Base-by-base conservation (phyloP, 805 yeast genomes). In the Metschnikowia orientalis region DNA sequence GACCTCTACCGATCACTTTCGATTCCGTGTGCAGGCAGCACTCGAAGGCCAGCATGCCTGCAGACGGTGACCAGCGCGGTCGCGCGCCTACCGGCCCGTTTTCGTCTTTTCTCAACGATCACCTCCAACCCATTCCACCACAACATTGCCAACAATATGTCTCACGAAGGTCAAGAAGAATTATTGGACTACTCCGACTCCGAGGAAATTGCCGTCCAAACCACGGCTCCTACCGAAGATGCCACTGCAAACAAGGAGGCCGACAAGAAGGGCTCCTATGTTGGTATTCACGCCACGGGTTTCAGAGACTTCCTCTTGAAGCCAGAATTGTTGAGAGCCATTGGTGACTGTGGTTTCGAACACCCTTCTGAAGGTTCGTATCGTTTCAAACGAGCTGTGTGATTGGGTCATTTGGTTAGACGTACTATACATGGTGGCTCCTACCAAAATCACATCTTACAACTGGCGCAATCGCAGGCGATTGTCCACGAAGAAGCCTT, bases 81-180 rank as follows among this genome's bases (percentile, higher is more conserved):
- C 26, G 32, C 32, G 32, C 32, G 32, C 26, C 18, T 26, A 29
- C 32, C 32, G 21, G 19, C 6, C 18, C 30, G n/a, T 29, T 29
- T 22, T 23, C 32, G 23, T 14, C 32, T 14, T 29, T 29, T 29
- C 32, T 29, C 32, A 29, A 29, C 32, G 23, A 15, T 10, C 32
- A 16, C 5, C 26, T n/a, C n/a, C n/a, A 9, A 22, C 32, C 16
- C 14, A 21, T 10, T 5, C 26, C 27, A 30, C 20, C 28, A 18
- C 26, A n/a, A n/a, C n/a, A n/a, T n/a, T n/a, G 36, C 28, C 32
- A 26, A 14, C 22, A 46, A 10, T 24, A 84, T 86, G 95, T 86
- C 95, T 37, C 84, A 85, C 81, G 94, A 84, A 75, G 94, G 92
- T 57, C 97, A 90, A 83, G 98, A 92, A 84, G 98, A 92, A 76